phyloP scores from a whole-genome alignment of 75 land plant genomes.

The Azolla pinnata region DNA sequence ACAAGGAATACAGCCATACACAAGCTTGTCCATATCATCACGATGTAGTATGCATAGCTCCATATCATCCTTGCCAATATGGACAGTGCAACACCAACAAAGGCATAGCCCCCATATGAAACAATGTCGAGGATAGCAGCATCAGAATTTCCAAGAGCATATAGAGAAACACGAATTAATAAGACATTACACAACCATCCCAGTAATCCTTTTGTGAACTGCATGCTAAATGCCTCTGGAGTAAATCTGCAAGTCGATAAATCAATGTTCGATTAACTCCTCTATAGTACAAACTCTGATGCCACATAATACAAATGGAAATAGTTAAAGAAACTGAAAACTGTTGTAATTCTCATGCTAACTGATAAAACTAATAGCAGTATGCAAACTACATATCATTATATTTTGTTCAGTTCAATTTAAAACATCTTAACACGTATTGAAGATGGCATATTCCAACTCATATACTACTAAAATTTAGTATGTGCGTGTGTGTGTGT shows the following conservation, averaged over 20 bases:
- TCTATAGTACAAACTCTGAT: too few species aligned
- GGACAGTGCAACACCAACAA: constrained; percentile 35
- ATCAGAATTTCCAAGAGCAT: constrained; percentile 46
- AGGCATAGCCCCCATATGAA: constrained; percentile 59
- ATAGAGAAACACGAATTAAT: constrained; percentile 28
- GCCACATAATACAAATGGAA: too few species aligned
- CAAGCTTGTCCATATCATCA: constrained; percentile 38
- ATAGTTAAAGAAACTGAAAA: too few species aligned
- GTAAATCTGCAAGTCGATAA: constrained; percentile 49
- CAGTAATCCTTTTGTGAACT: constrained; percentile 42
- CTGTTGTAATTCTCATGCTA: too few species aligned
- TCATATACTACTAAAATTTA: too few species aligned
- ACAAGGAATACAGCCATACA: constrained; percentile 72
- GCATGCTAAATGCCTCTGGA: constrained; percentile 47
- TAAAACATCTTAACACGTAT: too few species aligned
- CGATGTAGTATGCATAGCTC: constrained; percentile 36
- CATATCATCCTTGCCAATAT: constrained; percentile 33
- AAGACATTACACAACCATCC: constrained; percentile 49
- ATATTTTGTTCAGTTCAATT: too few species aligned
- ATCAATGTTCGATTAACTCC: too few species aligned
- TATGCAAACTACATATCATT: too few species aligned
- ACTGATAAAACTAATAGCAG: too few species aligned
- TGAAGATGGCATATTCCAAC: too few species aligned
- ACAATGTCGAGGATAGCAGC: constrained; percentile 48
- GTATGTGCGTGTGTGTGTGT: too few species aligned